Conservation (phyloP, 495 filamentous ascomycete genomes). For the Penicillium canescens region DNA sequence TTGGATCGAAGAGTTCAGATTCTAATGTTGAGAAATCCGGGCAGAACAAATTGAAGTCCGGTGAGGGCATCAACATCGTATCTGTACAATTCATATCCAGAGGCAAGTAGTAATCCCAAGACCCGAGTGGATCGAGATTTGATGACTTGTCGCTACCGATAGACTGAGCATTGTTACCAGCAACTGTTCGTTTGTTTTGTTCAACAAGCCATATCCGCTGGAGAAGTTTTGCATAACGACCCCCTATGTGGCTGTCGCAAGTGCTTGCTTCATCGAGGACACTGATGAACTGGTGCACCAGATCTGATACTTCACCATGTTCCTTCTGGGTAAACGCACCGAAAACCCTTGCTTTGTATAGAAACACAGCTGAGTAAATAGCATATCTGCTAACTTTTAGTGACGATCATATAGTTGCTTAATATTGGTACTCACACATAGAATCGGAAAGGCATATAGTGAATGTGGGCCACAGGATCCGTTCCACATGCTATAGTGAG, state of each 20-base stretch:
- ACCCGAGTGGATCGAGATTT: background rate
- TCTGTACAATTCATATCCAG: background rate
- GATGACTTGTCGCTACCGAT: background rate
- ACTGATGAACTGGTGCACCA: background rate
- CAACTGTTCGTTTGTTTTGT: background rate
- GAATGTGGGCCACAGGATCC: slow-evolving; percentile 1
- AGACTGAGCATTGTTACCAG: background rate
- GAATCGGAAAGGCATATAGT: slow-evolving; percentile 7
- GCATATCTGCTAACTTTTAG: background rate
- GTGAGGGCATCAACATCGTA: background rate
- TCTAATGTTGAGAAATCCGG: slow-evolving; percentile 5
- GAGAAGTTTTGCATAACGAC: slow-evolving; percentile 1
- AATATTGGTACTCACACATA: background rate
- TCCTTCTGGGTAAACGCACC: background rate
- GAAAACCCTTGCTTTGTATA: slow-evolving; percentile 6
- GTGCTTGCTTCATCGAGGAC: slow-evolving; percentile 1
- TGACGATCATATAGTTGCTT: background rate
- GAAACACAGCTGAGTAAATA: slow-evolving; percentile 5
- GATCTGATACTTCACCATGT: background rate
- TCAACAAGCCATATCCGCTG: background rate
- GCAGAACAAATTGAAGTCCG: slow-evolving; percentile 5
- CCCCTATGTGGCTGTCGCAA: slow-evolving; percentile 2
- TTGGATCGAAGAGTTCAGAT: background rate
- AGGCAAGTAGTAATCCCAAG: background rate
- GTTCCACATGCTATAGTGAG: background rate